phyloP scores from a whole-genome alignment of 192 early-diverging fungal genomes.

The Podila epigama region DNA sequence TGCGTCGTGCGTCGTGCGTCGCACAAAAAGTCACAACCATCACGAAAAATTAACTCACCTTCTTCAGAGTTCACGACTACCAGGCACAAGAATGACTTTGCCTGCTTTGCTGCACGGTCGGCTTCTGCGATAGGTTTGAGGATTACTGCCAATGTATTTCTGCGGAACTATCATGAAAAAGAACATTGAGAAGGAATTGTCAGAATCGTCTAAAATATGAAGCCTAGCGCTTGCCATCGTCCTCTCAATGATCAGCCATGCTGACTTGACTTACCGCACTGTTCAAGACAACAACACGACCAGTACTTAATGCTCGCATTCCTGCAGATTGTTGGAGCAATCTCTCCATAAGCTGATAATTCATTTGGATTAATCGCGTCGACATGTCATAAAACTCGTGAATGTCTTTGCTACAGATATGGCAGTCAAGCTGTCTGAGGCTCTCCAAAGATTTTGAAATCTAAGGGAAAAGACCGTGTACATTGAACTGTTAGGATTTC shows the following conservation, averaged over 20 bases:
- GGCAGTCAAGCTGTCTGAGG: conserved; percentile 74
- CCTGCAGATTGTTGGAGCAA: conserved; percentile 64
- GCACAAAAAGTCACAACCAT: too few species aligned
- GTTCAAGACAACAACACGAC: conserved; percentile 83
- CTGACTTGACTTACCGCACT: conserved; percentile 51
- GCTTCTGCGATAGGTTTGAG: conserved; percentile 57
- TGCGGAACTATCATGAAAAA: conserved; percentile 57
- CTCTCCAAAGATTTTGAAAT: conserved; percentile 66
- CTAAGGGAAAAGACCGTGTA: too few species aligned
- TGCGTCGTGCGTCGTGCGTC: too few species aligned
- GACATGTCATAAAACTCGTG: conserved; percentile 75
- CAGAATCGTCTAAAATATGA: not conserved
- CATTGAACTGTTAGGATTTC: not conserved
- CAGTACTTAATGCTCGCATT: conserved; percentile 69
- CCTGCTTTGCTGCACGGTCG: conserved; percentile 31
- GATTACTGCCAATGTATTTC: conserved; percentile 72
- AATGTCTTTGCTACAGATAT: conserved; percentile 83
- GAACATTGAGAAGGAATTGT: too few species aligned
- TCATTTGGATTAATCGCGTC: conserved; percentile 57
- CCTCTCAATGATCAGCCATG: too few species aligned
- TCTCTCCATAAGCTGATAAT: conserved; percentile 62
- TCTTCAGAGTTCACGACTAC: conserved; percentile 7
- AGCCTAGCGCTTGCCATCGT: not conserved
- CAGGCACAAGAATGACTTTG: conserved; percentile 51
- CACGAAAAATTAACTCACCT: conserved; percentile 1